phyloP scores from a whole-genome alignment of 2,329 filamentous ascomycete genomes.

The Xylariaceae sp. region DNA sequence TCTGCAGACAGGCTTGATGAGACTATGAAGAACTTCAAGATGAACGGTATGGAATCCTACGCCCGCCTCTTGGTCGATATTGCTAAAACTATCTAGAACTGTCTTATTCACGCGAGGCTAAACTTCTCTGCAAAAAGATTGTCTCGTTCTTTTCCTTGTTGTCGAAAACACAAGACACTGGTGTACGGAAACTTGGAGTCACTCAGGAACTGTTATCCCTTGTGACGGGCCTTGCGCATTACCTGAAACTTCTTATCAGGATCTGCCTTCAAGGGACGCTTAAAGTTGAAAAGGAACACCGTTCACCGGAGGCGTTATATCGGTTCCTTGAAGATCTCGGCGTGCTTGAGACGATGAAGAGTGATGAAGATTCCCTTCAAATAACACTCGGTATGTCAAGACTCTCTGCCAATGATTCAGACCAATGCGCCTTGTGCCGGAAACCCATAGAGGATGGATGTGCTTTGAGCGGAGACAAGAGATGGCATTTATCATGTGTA shows the following conservation, averaged over 20 bases:
- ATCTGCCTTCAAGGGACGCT: constrained; percentile 94
- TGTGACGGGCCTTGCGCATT: constrained; percentile 94
- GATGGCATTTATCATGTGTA: constrained; percentile 85
- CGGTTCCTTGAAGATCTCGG: constrained; percentile 82
- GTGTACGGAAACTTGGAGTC: constrained; percentile 87
- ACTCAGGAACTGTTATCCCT: constrained; percentile 98
- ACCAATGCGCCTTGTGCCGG: constrained; percentile 80
- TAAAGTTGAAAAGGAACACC: constrained; percentile 84
- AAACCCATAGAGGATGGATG: constrained; percentile 96
- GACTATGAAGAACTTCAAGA: constrained; percentile 67
- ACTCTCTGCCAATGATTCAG: constrained; percentile 75
- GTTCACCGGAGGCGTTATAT: constrained; percentile 73
- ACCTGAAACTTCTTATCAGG: constrained; percentile 93
- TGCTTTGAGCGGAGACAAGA: constrained; percentile 70
- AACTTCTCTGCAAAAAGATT: constrained; percentile 98
- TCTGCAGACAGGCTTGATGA: constrained; percentile 84
- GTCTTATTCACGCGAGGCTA: constrained; percentile 93
- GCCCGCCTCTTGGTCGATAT: background rate
- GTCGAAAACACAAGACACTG: constrained; percentile 91
- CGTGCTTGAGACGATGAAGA: constrained; percentile 77
- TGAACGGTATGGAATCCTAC: constrained; percentile 66
- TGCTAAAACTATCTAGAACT: constrained; percentile 60
- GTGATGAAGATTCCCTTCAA: constrained; percentile 70
- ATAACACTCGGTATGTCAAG: constrained; percentile 65
- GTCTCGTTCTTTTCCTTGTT: constrained; percentile 96